Evolutionary conservation across 345 rosid genomes (phyloP), one percentile per base, ranked within the genome.

Genomic region (Gossypium sturtianum): DNA sequence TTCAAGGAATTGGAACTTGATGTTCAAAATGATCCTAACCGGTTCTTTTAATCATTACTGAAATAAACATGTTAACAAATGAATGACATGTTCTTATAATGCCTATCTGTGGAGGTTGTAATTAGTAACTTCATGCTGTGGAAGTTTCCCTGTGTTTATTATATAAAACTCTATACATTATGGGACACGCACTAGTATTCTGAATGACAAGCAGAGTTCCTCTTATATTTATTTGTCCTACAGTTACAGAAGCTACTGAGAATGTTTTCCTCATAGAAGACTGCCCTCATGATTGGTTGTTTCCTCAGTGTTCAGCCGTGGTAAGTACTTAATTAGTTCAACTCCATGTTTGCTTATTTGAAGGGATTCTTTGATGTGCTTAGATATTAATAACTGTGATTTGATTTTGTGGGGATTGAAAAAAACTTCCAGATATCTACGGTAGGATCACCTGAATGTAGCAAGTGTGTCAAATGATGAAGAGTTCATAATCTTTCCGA

Each of bases 261-360:
- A 82, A 79, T 76, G 80, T 91, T 73, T 93, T 86, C 87, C 86
- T 95, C 62, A 68, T 95, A 80, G 94, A 91, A 75, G 99, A 95
- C 66, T 91, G 98, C 77, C 99, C 99, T 66, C 98, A 95, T 67
- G 99, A 95, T 86, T 95, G 99, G 99, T 81, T 95, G 87, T 95
- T 95, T 87, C 98, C 96, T 75, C 99, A 90, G 49, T 95, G 98
- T 83, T 91, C 94, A 51, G 96, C 99, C 17, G 96, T 93, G 91
- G 99, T 95, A 84, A 84, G 87, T 70, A 57, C 29, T 57, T 57
- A 25, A 12, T 27, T 68, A 49, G 16, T 47, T 69, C 3, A 16
- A 51, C 16, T 17, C 59, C 9, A 7, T 7, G 27, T 66, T 20
- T 20, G 27, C 16, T 66, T 43, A 22, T 45, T 45, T 66, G 70